phyloP scores from a whole-genome alignment of 768 basidiomycete genomes.

The Podaxis sp. region DNA sequence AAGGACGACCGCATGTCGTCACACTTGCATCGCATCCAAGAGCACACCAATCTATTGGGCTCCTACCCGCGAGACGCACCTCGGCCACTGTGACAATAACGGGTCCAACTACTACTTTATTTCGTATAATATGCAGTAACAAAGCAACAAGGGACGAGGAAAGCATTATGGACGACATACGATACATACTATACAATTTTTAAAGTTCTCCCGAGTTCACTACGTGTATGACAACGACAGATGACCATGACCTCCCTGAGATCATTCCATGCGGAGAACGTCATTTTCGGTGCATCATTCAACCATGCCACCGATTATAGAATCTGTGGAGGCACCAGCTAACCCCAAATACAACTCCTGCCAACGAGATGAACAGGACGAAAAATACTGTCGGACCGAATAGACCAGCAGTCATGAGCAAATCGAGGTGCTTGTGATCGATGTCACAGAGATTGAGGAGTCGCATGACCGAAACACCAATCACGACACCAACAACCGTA shows the following conservation, averaged over 20 bases:
- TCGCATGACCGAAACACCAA: constrained; percentile 5
- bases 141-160: not conserved
- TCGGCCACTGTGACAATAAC: not conserved
- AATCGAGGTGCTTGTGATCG: constrained; percentile 2
- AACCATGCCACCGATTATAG: not conserved
- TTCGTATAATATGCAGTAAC: not conserved
- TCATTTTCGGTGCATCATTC: not conserved
- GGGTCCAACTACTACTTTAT: not conserved
- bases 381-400: constrained; percentile 6
- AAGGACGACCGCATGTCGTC: not conserved
- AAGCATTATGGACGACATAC: not conserved
- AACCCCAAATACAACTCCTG: not conserved
- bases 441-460: not conserved
- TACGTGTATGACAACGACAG: not conserved
- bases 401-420: constrained; percentile 1
- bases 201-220: not conserved
- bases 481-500: not conserved
- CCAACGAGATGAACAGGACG: not conserved
- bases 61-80: not conserved
- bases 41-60: not conserved
- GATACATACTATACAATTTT: not conserved
- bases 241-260: not conserved
- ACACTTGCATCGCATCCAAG: not conserved
- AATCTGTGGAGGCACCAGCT: not conserved
- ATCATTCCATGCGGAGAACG: too few species aligned